phyloP scores from a whole-genome alignment of 148 eudicot genomes.

The Persicaria tinctoria region DNA sequence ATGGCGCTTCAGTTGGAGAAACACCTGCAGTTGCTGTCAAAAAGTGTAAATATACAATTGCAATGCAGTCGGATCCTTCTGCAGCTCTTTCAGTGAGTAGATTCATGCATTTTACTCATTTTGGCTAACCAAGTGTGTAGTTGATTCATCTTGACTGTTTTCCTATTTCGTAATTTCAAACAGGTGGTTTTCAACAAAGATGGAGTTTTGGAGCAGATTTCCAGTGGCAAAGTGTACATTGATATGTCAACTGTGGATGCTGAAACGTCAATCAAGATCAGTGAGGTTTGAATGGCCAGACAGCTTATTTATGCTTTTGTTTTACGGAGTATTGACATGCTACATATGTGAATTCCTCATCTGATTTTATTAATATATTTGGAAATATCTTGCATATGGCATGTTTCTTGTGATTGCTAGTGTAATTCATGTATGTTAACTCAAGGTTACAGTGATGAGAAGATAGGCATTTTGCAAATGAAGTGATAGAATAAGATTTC shows the following conservation, averaged over 20 bases:
- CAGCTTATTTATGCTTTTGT: too few relatives aligned
- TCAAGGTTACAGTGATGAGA: too few relatives aligned
- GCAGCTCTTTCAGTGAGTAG: slow-evolving; percentile 83
- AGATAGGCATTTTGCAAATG: too few relatives aligned
- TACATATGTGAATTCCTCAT: too few relatives aligned
- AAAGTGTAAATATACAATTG: slow-evolving; percentile 93
- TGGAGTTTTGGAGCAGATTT: slow-evolving; percentile 69
- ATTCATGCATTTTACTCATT: neutral
- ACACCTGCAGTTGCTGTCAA: slow-evolving; percentile 78
- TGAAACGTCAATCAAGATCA: too few relatives aligned
- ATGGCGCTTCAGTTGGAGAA: slow-evolving; percentile 83
- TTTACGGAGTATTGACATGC: too few relatives aligned
- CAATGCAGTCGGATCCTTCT: slow-evolving; percentile 83
- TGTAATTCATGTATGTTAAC: too few relatives aligned
- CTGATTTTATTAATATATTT: too few relatives aligned
- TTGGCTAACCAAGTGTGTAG: neutral
- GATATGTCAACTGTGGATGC: slow-evolving; percentile 99
- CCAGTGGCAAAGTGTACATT: slow-evolving; percentile 76
- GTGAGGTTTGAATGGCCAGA: too few relatives aligned
- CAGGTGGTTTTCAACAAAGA: slow-evolving; percentile 82
- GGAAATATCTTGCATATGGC: too few relatives aligned
- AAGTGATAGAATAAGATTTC: too few relatives aligned
- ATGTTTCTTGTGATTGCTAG: too few relatives aligned
- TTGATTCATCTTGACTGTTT: neutral
- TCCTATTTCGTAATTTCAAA: neutral